Conservation (phyloP, 345 rosid species). For the Noccaea bulbosa region DNA sequence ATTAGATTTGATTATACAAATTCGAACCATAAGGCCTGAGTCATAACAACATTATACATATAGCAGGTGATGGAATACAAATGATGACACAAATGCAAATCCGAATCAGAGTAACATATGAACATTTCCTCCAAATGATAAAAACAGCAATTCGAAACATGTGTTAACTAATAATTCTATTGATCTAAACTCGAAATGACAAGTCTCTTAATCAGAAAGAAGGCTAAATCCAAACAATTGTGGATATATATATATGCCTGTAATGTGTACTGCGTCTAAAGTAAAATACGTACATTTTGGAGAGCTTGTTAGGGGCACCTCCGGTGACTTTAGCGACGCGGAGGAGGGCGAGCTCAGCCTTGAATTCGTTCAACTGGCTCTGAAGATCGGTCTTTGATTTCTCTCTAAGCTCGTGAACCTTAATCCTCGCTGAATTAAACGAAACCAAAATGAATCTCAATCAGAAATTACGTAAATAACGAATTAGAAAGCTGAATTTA, state of each 20-base stretch:
- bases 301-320: slow-evolving; percentile 72
- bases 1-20: neutral
- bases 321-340: slow-evolving; percentile 74
- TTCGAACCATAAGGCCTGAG: neutral
- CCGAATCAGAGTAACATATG: neutral
- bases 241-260: neutral
- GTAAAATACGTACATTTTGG: slow-evolving; percentile 51
- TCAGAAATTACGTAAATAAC: neutral
- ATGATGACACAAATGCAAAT: slow-evolving; percentile 11
- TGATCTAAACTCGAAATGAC: neutral
- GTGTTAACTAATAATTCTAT: too few relatives aligned
- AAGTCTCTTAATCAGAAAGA: neutral
- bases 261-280: neutral
- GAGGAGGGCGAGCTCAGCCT: slow-evolving; percentile 65
- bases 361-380: slow-evolving; percentile 54
- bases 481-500: neutral
- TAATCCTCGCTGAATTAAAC: slow-evolving; percentile 49
- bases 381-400: slow-evolving; percentile 55
- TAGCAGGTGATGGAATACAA: too few relatives aligned
- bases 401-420: slow-evolving; percentile 64
- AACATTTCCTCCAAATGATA: neutral
- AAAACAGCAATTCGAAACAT: slow-evolving; percentile 8
- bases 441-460: neutral
- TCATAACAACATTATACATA: too few relatives aligned
- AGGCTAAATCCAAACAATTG: slow-evolving; percentile 1